Evolutionary conservation across 805 yeast genomes (phyloP).

Genomic region (Wickerhamomyces pijperi): DNA sequence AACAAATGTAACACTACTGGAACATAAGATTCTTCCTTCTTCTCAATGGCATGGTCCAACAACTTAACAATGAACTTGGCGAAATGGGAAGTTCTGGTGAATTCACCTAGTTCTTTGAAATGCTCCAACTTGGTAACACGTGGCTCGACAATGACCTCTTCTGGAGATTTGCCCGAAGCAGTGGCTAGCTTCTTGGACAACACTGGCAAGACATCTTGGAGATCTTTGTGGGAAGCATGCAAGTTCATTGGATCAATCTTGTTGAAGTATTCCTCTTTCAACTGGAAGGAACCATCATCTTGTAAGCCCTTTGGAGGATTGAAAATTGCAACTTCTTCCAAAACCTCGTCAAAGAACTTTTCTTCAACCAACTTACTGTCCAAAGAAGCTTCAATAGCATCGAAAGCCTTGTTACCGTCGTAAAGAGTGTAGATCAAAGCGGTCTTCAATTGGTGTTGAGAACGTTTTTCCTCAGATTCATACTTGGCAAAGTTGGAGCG

Average conservation of each 20-base stretch:
- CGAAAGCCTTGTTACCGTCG: slow-evolving; percentile 41
- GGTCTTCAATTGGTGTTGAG: slow-evolving; percentile 22
- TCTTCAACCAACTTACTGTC: slow-evolving; percentile 32
- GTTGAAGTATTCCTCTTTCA: slow-evolving; percentile 35
- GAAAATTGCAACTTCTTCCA: slow-evolving; percentile 50
- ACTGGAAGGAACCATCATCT: slow-evolving; percentile 56
- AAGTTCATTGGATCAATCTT: slow-evolving; percentile 49
- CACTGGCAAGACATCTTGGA: slow-evolving; percentile 39
- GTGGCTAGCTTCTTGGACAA: slow-evolving; percentile 33
- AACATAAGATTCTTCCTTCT: slow-evolving; percentile 41
- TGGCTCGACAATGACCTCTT: slow-evolving; percentile 41
- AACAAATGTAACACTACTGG: slow-evolving; percentile 55
- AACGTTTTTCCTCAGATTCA: slow-evolving; percentile 19
- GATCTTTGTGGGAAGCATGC: slow-evolving; percentile 32
- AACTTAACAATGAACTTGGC: slow-evolving; percentile 48
- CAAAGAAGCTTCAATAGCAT: slow-evolving; percentile 31
- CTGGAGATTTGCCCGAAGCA: slow-evolving; percentile 1
- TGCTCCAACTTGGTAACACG: slow-evolving; percentile 18
- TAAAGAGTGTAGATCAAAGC: slow-evolving; percentile 40
- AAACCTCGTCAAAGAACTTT: slow-evolving; percentile 39
- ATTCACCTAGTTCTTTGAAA: slow-evolving; percentile 34
- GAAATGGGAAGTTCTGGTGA: slow-evolving; percentile 40
- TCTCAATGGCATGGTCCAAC: slow-evolving; percentile 40
- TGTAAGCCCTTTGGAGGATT: slow-evolving; percentile 55
- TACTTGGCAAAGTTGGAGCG: slow-evolving; percentile 46